Evolutionary conservation across 2,329 filamentous ascomycete species (phyloP).

Genomic region (Zopfia rhizophila): DNA sequence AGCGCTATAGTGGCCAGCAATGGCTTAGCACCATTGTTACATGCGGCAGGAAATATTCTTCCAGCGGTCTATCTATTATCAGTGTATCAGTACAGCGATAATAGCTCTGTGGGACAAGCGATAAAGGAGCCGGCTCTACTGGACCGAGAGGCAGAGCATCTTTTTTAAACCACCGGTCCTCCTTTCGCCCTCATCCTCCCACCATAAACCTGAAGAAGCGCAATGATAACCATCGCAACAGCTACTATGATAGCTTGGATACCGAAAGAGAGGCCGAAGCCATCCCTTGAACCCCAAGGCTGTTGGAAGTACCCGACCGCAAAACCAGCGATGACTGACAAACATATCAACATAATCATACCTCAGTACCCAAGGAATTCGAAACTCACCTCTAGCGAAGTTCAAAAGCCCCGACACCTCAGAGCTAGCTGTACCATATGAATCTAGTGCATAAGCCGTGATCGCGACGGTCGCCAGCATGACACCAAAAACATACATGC

Average conservation of each 20-base stretch:
- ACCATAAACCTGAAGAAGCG: slow-evolving; percentile 41
- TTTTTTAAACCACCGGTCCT: slow-evolving; percentile 27
- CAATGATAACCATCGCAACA: slow-evolving; percentile 37
- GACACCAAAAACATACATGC: slow-evolving; percentile 46
- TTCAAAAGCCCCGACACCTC: slow-evolving; percentile 47
- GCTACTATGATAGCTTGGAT: slow-evolving; percentile 48
- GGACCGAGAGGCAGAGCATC: too few species aligned
- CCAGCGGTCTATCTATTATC: too few species aligned
- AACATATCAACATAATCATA: neutral
- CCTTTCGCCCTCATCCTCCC: slow-evolving; percentile 36
- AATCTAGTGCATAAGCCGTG: slow-evolving; percentile 48
- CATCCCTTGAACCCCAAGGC: slow-evolving; percentile 43
- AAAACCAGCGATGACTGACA: slow-evolving; percentile 43
- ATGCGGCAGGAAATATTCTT: too few species aligned
- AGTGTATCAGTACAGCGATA: too few species aligned
- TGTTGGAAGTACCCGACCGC: slow-evolving; percentile 49
- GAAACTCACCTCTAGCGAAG: slow-evolving; percentile 42
- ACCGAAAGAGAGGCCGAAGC: slow-evolving; percentile 45
- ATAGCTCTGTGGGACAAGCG: too few species aligned
- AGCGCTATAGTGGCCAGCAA: too few species aligned
- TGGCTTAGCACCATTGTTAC: too few species aligned
- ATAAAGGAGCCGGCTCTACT: too few species aligned
- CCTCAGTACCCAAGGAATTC: neutral
- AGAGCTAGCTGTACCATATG: slow-evolving; percentile 44
- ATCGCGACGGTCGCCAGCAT: slow-evolving; percentile 45